Percentiles rank a stretch among this genome's conserved stretches.
Conservation (phyloP, 805 yeast genomes). For the Candida sithepensis region DNA sequence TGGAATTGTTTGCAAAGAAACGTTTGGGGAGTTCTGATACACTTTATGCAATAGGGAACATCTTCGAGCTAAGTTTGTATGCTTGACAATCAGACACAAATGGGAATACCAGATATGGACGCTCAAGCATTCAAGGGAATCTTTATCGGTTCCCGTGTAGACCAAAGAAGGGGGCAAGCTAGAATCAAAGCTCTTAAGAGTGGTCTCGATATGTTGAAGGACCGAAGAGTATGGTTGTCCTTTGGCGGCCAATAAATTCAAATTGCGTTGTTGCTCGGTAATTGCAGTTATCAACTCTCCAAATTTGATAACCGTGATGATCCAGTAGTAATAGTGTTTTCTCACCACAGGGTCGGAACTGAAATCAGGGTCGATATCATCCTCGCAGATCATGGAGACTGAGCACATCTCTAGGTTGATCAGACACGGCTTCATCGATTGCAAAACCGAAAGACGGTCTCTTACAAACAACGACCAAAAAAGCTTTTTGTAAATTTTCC, state of each 20-base stretch:
- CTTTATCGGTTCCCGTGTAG: background rate
- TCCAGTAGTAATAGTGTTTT: background rate
- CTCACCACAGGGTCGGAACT: background rate
- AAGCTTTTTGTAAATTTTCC: slow-evolving; percentile 53
- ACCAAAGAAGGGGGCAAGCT: background rate
- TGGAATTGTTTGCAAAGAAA: background rate
- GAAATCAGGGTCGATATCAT: slow-evolving; percentile 34
- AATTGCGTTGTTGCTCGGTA: background rate
- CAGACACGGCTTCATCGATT: slow-evolving; percentile 65
- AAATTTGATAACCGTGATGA: slow-evolving; percentile 6
- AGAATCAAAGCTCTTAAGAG: background rate
- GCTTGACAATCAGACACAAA: background rate
- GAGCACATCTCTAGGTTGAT: slow-evolving; percentile 55
- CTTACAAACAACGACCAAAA: slow-evolving; percentile 73
- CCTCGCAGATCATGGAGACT: slow-evolving; percentile 38
- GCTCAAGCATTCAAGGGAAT: background rate
- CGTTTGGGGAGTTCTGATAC: background rate
- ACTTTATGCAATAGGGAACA: background rate
- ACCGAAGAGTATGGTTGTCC: background rate
- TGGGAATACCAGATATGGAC: background rate
- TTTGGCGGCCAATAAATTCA: background rate
- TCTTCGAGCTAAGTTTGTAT: background rate
- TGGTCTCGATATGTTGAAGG: background rate
- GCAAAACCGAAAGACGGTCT: slow-evolving; percentile 52
- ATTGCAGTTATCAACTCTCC: slow-evolving; percentile 9